These are phyloP conservation scores for Corinectria fuckeliana DNA, from an alignment of 2,329 filamentous ascomycete species.

Conservation along the genomic window DNA sequence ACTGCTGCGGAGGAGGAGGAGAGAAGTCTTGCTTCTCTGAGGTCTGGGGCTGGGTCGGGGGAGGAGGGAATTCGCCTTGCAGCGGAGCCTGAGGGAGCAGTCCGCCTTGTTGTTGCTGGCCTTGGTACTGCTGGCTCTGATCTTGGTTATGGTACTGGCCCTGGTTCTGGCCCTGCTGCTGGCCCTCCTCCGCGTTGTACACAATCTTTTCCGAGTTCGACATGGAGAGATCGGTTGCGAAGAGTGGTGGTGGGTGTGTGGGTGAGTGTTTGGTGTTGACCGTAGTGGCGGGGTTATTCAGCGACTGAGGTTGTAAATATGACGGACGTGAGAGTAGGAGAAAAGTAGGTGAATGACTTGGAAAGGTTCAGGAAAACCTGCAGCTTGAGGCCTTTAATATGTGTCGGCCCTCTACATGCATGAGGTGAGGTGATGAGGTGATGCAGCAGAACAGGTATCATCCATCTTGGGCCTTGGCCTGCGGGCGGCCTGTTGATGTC, in stretches of 20 bases:
- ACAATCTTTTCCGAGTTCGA: conserved; percentile 15
- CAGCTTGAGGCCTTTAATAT: not conserved
- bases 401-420: not conserved
- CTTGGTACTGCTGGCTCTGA: conserved; percentile 2
- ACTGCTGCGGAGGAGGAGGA: conserved; percentile 32
- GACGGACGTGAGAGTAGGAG: not conserved
- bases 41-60: conserved; percentile 10
- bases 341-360: not conserved
- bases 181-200: conserved; percentile 1
- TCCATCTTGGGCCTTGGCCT: not conserved
- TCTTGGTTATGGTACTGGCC: too few relatives aligned
- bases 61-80: conserved; percentile 17
- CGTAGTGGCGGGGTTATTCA: conserved; percentile 2
- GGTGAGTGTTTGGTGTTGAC: too few relatives aligned
- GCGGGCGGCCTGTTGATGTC: conserved; percentile 33
- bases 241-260: not conserved
- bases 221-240: not conserved
- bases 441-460: conserved; percentile 22
- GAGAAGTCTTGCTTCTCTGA: conserved; percentile 34
- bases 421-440: not conserved
- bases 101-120: not conserved
- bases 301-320: not conserved
- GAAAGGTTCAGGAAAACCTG: not conserved
- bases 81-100: not conserved
- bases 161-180: not conserved